Conservation (phyloP, 495 filamentous ascomycete genomes). For the Sordaria brevicollis region DNA sequence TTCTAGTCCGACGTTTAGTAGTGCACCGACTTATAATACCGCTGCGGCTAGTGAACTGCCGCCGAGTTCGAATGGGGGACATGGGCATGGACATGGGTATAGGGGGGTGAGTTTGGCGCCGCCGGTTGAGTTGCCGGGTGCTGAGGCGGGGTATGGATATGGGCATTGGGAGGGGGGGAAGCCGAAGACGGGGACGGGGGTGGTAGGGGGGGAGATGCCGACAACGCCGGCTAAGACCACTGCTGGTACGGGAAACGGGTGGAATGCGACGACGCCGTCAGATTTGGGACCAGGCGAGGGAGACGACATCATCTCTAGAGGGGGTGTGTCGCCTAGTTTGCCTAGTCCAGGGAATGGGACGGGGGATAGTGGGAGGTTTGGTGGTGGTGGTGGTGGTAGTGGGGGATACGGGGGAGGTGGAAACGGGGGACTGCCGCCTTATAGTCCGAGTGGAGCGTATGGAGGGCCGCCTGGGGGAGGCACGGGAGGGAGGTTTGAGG, state of each 20-base stretch:
- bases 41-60: neutral
- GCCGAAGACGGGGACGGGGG: neutral
- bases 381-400: neutral
- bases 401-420: neutral
- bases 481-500: neutral
- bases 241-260: neutral
- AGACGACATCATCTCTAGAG: neutral
- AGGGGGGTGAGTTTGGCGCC: slow-evolving; percentile 1
- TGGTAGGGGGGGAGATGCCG: neutral
- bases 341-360: neutral
- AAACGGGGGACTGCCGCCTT: neutral
- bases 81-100: neutral
- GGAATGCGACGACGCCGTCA: neutral
- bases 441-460: neutral
- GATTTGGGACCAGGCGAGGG: neutral
- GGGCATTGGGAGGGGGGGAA: neutral
- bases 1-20: neutral
- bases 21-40: neutral
- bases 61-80: neutral
- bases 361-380: neutral
- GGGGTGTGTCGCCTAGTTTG: neutral
- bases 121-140: neutral
- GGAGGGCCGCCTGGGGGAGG: neutral
- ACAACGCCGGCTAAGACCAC: neutral
- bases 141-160: neutral